These are phyloP conservation scores for Brachypodium distachyon DNA, from an alignment of 202 grass and related monocot species.

Conservation along the genomic window DNA sequence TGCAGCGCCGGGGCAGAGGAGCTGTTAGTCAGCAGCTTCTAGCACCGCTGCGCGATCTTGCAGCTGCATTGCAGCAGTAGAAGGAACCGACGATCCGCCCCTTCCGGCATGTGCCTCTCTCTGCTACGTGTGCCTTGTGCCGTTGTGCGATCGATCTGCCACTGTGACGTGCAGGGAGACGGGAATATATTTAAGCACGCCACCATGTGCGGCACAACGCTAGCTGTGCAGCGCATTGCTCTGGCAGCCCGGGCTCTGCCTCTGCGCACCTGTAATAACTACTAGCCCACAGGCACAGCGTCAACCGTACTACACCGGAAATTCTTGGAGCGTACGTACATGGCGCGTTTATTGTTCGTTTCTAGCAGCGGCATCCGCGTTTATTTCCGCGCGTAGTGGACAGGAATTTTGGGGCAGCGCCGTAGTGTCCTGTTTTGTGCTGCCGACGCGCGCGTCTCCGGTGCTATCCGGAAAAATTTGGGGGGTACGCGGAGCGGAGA, in stretches of 20 bases:
- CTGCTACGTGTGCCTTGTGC: background rate
- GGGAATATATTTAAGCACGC: conserved; percentile 30
- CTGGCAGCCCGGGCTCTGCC: background rate
- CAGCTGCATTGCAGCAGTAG: conserved; percentile 1
- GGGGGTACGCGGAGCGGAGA: background rate
- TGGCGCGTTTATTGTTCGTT: conserved; percentile 16
- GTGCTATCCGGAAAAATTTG: background rate
- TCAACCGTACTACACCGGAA: background rate
- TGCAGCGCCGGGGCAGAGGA: background rate
- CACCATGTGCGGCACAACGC: conserved; percentile 15
- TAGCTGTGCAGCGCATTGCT: background rate
- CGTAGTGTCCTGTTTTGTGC: background rate
- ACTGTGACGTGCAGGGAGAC: background rate
- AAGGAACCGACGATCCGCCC: background rate
- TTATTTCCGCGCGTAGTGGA: background rate
- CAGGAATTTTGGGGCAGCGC: background rate
- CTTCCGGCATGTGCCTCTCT: conserved; percentile 8
- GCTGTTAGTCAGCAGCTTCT: too few relatives aligned
- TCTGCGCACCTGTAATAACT: conserved; percentile 26
- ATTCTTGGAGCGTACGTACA: background rate
- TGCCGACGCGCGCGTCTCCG: background rate
- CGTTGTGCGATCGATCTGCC: conserved; percentile 11
- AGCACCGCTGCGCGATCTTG: background rate
- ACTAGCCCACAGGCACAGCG: background rate
- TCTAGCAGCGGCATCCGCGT: background rate